A percentile compares a stretch with the other conserved stretches of the same genome.
Evolutionary conservation across 177 flowering plant species (phyloP).

Genomic region (Telopea speciosissima): DNA sequence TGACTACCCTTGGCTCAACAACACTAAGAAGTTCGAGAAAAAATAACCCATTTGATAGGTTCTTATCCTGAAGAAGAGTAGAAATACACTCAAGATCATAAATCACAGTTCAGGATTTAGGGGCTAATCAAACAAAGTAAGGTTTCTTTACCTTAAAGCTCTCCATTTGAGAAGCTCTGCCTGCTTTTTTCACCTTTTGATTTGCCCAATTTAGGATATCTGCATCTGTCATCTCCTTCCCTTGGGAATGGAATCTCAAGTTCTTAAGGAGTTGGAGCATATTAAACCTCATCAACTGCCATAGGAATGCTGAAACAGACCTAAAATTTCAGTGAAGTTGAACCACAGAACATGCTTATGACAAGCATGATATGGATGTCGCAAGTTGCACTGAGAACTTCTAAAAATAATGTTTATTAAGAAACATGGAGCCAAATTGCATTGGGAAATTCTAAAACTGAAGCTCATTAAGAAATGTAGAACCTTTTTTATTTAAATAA

Average conservation of each 20-base stretch:
- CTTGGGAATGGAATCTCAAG: constrained; percentile 60
- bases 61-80: constrained; percentile 59
- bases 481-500: no score
- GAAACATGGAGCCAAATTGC: not conserved
- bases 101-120: not conserved
- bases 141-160: constrained; percentile 67
- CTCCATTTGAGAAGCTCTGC: constrained; percentile 65
- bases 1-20: constrained; percentile 87
- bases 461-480: no score
- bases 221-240: constrained; percentile 74
- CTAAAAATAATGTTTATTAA: not conserved
- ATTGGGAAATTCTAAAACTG: no score
- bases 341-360: constrained; percentile 2
- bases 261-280: constrained; percentile 83
- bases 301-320: constrained; percentile 61
- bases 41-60: constrained; percentile 68
- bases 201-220: constrained; percentile 81
- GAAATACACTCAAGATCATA: not conserved
- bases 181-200: constrained; percentile 51
- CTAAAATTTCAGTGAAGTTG: not conserved
- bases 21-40: constrained; percentile 90
- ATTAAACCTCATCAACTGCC: constrained; percentile 85
- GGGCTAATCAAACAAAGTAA: not conserved
- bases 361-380: not conserved
- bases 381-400: not conserved